Evolutionary conservation across 164 flowering plant species (phyloP).

Genomic region (Dillenia turbinata): DNA sequence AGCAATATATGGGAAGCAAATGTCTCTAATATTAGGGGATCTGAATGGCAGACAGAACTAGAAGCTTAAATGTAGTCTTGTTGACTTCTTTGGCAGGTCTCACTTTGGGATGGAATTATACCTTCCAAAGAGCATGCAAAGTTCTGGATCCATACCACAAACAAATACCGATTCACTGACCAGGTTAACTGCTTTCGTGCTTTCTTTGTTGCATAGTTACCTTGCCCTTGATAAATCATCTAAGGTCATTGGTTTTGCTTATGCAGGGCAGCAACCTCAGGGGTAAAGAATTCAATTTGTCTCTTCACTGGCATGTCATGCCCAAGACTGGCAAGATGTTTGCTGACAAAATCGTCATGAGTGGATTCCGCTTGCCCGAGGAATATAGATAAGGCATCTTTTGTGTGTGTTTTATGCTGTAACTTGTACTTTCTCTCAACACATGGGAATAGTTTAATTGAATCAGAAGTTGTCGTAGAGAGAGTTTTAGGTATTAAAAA

Average conservation of each 20-base stretch:
- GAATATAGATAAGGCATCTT: slow-evolving; percentile 50
- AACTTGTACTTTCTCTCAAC: too few relatives aligned
- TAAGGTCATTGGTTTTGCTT: not conserved
- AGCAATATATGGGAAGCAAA: too few relatives aligned
- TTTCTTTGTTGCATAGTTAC: not conserved
- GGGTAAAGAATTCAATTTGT: slow-evolving; percentile 74
- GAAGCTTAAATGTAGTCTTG: too few relatives aligned
- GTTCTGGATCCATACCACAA: slow-evolving; percentile 42
- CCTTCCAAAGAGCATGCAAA: slow-evolving; percentile 79
- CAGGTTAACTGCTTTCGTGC: slow-evolving; percentile 39
- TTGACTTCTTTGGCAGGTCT: slow-evolving; percentile 18
- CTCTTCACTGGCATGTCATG: slow-evolving; percentile 97
- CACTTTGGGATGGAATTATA: slow-evolving; percentile 75
- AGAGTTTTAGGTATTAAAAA: too few relatives aligned
- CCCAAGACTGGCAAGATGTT: slow-evolving; percentile 98
- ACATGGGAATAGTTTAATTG: too few relatives aligned
- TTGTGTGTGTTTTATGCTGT: too few relatives aligned
- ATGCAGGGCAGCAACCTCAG: slow-evolving; percentile 75
- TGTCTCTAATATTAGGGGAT: too few relatives aligned
- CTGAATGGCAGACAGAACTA: too few relatives aligned
- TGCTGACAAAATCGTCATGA: slow-evolving; percentile 74
- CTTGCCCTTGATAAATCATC: not conserved
- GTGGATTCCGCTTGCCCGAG: slow-evolving; percentile 70
- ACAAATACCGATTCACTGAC: slow-evolving; percentile 57
- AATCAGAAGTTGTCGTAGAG: too few relatives aligned